These are phyloP conservation scores for Tolypocladium album DNA, from an alignment of 2,329 filamentous ascomycete species.

Conservation along the genomic window DNA sequence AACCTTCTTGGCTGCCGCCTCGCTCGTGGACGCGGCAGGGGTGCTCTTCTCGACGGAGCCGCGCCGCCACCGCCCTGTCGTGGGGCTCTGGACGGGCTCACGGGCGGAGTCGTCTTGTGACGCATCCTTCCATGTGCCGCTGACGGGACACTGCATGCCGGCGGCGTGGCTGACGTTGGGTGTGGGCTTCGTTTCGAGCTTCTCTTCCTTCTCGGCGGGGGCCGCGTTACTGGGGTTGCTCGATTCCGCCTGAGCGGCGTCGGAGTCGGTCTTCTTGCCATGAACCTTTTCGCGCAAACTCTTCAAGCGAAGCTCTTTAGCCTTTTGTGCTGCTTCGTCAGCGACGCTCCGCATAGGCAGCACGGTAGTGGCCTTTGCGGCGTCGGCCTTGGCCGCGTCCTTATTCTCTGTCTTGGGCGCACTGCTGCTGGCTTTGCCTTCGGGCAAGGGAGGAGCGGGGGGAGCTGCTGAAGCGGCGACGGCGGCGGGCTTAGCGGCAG, in stretches of 20 bases:
- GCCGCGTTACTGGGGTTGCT: slow-evolving; percentile 8
- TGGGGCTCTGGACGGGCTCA: slow-evolving; percentile 6
- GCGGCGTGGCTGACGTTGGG: slow-evolving; percentile 1
- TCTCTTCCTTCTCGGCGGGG: slow-evolving; percentile 1
- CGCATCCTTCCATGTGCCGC: slow-evolving; percentile 3
- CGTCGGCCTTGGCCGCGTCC: slow-evolving; percentile 10
- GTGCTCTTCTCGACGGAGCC: slow-evolving; percentile 16
- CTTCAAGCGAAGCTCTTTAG: slow-evolving; percentile 47
- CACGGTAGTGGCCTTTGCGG: slow-evolving; percentile 16
- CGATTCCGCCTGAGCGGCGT: slow-evolving; percentile 3
- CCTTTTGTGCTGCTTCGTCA: slow-evolving; percentile 55
- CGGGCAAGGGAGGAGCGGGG: slow-evolving; percentile 11
- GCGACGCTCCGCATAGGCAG: slow-evolving; percentile 44
- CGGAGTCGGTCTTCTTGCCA: slow-evolving; percentile 26
- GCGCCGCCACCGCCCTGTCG: slow-evolving; percentile 5
- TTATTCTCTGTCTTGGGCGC: not conserved
- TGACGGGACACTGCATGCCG: slow-evolving; percentile 17
- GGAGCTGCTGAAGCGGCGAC: not conserved
- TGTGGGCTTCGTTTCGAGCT: not conserved
- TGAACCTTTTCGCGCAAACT: slow-evolving; percentile 43
- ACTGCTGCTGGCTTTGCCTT: slow-evolving; percentile 9
- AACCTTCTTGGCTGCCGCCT: slow-evolving; percentile 24
- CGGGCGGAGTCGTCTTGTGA: slow-evolving; percentile 3
- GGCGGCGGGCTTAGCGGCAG: slow-evolving; percentile 7
- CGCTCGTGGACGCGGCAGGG: slow-evolving; percentile 18